Evolutionary conservation across 768 basidiomycete genomes (phyloP), one percentile per base, ranked within the genome.

Genomic region (Boletus subparvulus): DNA sequence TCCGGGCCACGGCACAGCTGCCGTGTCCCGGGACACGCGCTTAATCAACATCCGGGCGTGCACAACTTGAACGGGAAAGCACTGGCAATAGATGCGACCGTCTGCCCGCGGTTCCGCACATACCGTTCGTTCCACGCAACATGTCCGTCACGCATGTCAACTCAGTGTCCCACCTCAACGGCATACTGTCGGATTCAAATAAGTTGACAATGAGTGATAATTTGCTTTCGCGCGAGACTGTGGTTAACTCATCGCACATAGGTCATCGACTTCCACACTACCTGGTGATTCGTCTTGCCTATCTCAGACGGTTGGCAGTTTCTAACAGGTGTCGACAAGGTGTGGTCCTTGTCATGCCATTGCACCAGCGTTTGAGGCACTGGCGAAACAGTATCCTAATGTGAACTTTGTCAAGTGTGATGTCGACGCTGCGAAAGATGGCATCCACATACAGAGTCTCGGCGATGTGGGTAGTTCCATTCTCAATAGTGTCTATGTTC

Each of bases 211-310:
- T 90, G 52, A 65, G 77, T 55, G 0, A 59, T 24, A 13, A 3
- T 12, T 12, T 32, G 1, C 45, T 26, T 32, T 40, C 49, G 41
- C 7, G 19, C 39, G 39, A 24, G 16, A 32, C 24, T 2, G 12
- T 26, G 46, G 41, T 44, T 59, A 39, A 41, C 41, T 17, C 28
- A n/a, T 14, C 47, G 41, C 21, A 32, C 52, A 24, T 47, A 90
- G 89, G 86, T 93, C 56, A 90, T 93, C 58, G 91, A 93, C 73
- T 93, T 93, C 66, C 88, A 92, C 69, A 91, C 91, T 53, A 81
- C 85, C 58, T 93, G 91, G 91, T 90, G 61, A 61, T 74, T 62
- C 41, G 7, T 55, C 36, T 58, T 48, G 14, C 28, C 46, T 43
- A 45, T 48, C 26, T 51, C 24, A 45, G n/a, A 19, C 52, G 19